phyloP scores from a whole-genome alignment of 345 rosid genomes.

The Kernera saxatilis region DNA sequence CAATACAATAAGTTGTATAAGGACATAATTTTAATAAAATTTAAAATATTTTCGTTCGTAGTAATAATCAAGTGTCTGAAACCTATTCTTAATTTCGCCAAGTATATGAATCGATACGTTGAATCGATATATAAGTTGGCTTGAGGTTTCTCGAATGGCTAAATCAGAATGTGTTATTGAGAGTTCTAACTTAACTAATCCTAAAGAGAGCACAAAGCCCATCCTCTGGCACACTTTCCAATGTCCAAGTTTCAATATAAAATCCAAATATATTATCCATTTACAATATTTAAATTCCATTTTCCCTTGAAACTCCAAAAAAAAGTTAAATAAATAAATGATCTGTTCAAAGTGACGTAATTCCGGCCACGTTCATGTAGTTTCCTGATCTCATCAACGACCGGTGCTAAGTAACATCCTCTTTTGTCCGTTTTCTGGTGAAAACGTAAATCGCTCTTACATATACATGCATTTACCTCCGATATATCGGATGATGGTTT shows the following conservation, averaged over 20 bases:
- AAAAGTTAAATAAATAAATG: not conserved
- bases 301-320: not conserved
- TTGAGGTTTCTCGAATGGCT: not conserved
- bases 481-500: not conserved
- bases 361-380: slow-evolving; percentile 9
- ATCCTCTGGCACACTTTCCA: slow-evolving; percentile 32
- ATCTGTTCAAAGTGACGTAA: slow-evolving; percentile 13
- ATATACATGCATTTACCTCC: not conserved
- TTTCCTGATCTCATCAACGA: slow-evolving; percentile 16
- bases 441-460: not conserved
- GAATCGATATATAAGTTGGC: not conserved
- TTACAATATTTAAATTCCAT: not conserved
- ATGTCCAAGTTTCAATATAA: not conserved
- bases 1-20: not conserved
- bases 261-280: not conserved
- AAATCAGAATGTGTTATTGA: slow-evolving; percentile 11
- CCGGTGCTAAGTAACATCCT: not conserved
- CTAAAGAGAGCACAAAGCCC: slow-evolving; percentile 1
- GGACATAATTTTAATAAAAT: not conserved
- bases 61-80: not conserved
- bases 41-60: too few relatives aligned
- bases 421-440: slow-evolving; percentile 6
- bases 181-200: not conserved
- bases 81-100: not conserved
- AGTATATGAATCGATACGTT: not conserved